Evolutionary conservation across 2,329 filamentous ascomycete genomes (phyloP), one percentile per base, ranked within the genome.

Genomic region (Xylariaceae sp.): DNA sequence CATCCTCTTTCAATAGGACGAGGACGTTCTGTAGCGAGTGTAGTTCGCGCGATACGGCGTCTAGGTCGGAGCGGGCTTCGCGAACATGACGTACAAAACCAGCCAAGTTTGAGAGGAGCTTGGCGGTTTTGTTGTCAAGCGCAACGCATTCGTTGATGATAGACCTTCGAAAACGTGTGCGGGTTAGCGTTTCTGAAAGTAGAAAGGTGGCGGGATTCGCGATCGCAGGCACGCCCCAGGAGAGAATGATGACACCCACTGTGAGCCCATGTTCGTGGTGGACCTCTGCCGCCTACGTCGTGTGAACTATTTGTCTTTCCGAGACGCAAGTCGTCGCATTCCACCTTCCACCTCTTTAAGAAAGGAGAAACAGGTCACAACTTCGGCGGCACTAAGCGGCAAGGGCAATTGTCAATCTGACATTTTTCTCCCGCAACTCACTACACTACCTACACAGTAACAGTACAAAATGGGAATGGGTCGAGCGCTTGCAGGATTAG

Each of bases 11-110:
- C 53, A 78, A 63, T 11, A 77, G 66, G 53, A 72, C 69, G 7
- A 78, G 65, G 1, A 77, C 71, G 41, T 71, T 71, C 56, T 75
- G 71, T 52, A 78, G 69, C 48, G 75, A 76, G 59, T 77, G 72
- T 34, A 78, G 64, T 61, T 78, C 76, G 59, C 74, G 72, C 37
- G 74, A 74, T 44, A 78, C 69, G 35, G 64, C 68, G 41, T 76
- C 72, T 13, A 77, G 66, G 23, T 76, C 75, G 39, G 72, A 65
- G 13, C 75, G 71, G 2, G 75, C 73, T 61, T 77, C 75, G 44
- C 75, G 75, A 1, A 78, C 73, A 15, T 76, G 71, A 41, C 75
- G 74, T 6, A 77, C 73, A 56, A 77, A 77, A 44, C 61, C 59
- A 59, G 69, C 68, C 23, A 77, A 65, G 37, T 69, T 61, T 8